Conservation (phyloP, 2,329 filamentous ascomycete species). For the Tolypocladium guangdongense region DNA sequence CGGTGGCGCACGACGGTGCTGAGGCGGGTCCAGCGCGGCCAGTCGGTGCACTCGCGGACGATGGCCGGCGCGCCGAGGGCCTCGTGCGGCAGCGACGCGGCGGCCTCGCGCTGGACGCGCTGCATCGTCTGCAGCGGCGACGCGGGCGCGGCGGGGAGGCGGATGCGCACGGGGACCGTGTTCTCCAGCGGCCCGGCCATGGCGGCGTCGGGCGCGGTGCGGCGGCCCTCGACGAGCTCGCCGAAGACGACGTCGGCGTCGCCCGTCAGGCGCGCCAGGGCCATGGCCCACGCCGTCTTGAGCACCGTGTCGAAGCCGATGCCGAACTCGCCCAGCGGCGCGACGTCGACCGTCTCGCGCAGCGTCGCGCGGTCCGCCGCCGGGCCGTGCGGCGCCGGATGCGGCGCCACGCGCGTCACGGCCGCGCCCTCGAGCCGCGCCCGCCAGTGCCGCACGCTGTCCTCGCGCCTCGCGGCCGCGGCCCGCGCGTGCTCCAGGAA, state of each 20-base stretch:
- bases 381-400: conserved; percentile 27
- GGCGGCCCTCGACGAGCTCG: conserved; percentile 38
- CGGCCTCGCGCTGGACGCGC: conserved; percentile 36
- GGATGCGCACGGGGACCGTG: conserved; percentile 36
- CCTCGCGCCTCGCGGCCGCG: conserved; percentile 22
- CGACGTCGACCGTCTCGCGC: conserved; percentile 27
- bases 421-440: conserved; percentile 30
- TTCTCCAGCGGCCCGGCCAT: conserved; percentile 37
- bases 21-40: conserved; percentile 42
- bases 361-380: conserved; percentile 28
- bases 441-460: conserved; percentile 34
- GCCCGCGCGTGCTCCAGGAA: conserved; percentile 38
- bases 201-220: conserved; percentile 27
- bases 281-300: conserved; percentile 47
- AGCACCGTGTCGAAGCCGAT: conserved; percentile 41
- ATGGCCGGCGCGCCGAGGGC: conserved; percentile 40
- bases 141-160: conserved; percentile 30
- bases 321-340: conserved; percentile 29
- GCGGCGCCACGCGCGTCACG: conserved; percentile 35
- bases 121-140: conserved; percentile 38
- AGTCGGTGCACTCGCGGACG: conserved; percentile 40
- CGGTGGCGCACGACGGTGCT: conserved; percentile 44
- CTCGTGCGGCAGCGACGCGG: conserved; percentile 36
- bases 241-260: conserved; percentile 45
- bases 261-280: conserved; percentile 38